Base-by-base conservation (phyloP, 2,329 filamentous ascomycete genomes). In the Aspergillus fischeri region DNA sequence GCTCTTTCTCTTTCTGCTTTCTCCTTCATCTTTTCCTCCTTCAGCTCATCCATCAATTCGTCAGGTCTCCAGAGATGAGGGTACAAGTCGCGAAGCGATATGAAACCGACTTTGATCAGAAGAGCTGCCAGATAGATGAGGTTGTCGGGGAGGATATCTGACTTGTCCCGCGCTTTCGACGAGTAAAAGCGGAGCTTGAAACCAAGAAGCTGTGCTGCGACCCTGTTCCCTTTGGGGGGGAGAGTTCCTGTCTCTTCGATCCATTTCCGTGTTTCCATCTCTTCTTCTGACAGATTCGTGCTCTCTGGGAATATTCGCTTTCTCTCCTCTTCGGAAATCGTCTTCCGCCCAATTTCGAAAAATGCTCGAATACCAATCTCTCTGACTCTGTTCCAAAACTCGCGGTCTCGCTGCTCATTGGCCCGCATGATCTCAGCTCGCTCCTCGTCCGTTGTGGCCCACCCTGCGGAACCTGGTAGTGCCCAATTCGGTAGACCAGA, bases 101-200 rank as follows among this genome's bases (percentile, higher is more conserved):
- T 91, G 73, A 99, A 99, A 1, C 94, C 95, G 63, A 97, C 90
- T 76, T 99, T 99, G 76, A 99, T 92, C 29, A 99, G 83, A 35
- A 97, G 83, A 1, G 94, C 92, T 0, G 92, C 89, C 20, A 99
- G 83, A 64, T 94, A 96, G 29, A 97, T 91, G 3, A 99, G 81
- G 65, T 99, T 99, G 42, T 94, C 90, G 0, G 94, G 94, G 2
- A 97, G 81, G 2, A 87, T 81, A 67, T 97, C 94, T 1, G 83
- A 79, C 54, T 86, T 83, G 58, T 90, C 86, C 55, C 93, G 85
- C 38, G 89, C 86, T 28, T 87, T 80, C 0, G 91, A 95, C 44
- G 91, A 89, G 70, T 99, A 99, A 73, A 96, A 99, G 14, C 91
- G 90, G 52, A 99, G 83, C 75, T 99, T 99, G 81, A 99, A 99